phyloP scores from a whole-genome alignment of 148 eudicot species.

The Chenopodium formosanum region DNA sequence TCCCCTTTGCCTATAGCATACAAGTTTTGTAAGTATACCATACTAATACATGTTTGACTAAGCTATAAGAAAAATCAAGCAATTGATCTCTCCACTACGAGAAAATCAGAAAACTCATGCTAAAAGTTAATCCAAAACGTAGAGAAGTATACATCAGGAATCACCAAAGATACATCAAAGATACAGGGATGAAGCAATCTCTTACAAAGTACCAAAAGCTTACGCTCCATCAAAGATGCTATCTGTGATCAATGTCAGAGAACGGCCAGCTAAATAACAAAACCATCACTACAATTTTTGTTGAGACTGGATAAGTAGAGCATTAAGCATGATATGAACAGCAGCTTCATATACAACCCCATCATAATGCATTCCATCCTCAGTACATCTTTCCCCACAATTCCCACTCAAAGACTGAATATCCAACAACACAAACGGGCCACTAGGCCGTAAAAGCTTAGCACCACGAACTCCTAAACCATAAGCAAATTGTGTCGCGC shows the following conservation, averaged over 20 bases:
- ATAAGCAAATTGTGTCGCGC: conserved; percentile 39
- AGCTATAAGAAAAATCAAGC: conserved; percentile 20
- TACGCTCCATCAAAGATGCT: conserved; percentile 1
- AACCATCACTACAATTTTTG: conserved; percentile 51
- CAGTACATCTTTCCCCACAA: conserved; percentile 71
- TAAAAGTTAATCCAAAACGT: conserved; percentile 19
- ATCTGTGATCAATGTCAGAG: not conserved
- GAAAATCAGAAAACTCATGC: conserved; percentile 20
- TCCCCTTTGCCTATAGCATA: conserved; percentile 18
- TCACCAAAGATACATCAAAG: conserved; percentile 19
- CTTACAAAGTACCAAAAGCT: not conserved
- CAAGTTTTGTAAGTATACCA: conserved; percentile 12
- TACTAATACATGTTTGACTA: conserved; percentile 14
- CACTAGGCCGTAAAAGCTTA: conserved; percentile 68
- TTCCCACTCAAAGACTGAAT: conserved; percentile 49
- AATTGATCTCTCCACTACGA: conserved; percentile 12
- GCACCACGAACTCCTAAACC: conserved; percentile 43
- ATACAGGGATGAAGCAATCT: not conserved
- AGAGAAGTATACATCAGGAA: conserved; percentile 31
- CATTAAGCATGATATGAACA: conserved; percentile 83
- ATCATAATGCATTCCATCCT: conserved; percentile 91
- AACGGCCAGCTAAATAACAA: not conserved
- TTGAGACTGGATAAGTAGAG: conserved; percentile 84
- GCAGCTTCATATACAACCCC: conserved; percentile 68
- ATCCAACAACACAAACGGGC: conserved; percentile 68